Base-by-base conservation (phyloP, 2,329 filamentous ascomycete genomes). In the Cylindrodendrum hubeiense region DNA sequence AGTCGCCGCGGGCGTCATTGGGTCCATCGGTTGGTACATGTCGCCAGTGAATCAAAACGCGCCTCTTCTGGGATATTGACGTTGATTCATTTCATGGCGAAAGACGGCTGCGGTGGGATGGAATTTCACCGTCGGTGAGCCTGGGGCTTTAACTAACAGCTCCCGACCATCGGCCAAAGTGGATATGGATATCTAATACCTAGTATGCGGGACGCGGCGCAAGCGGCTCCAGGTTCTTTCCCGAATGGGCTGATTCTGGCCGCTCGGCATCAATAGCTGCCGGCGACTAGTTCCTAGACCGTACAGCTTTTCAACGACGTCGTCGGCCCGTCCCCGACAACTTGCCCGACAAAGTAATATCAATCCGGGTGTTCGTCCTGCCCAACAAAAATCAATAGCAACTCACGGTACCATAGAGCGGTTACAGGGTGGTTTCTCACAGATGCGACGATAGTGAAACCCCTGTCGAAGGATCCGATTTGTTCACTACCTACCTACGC, bases 11-110 rank as follows among this genome's bases (percentile, higher is more conserved):
- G 55, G 43, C 26, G 55, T 22, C 53, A 62, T 50, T 37, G 63
- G 67, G 34, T 60, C 52, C 21, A 37, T 30, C n/a, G 65, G 41
- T 37, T 57, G 65, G 63, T 55, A 59, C 43, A 50, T 64, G 21
- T 37, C 24, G 43, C 50, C n/a, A 34, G 10, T 24, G 34, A 46
- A 60, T 47, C 41, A 63, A 60, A 33, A 41, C 28, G 15, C 24
- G 17, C n/a, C 22, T 33, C 47, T 50, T 30, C n/a, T 13, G 24
- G 15, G 9, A 7, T 26, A 26, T 26, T 13, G 15, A 34, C 13
- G 24, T 15, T 56, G 8, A 21, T 44, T 44, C 26, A 56, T 19
- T 33, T 44, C 26, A 55, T 43, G 6, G 22, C 26, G 17, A 28
- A 8, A 8, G 47, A 21, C 22, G 47, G 28, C 10, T 6, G n/a